These are phyloP conservation scores for Diospyros lotus DNA, from an alignment of 148 eudicot species.

Conservation along the genomic window DNA sequence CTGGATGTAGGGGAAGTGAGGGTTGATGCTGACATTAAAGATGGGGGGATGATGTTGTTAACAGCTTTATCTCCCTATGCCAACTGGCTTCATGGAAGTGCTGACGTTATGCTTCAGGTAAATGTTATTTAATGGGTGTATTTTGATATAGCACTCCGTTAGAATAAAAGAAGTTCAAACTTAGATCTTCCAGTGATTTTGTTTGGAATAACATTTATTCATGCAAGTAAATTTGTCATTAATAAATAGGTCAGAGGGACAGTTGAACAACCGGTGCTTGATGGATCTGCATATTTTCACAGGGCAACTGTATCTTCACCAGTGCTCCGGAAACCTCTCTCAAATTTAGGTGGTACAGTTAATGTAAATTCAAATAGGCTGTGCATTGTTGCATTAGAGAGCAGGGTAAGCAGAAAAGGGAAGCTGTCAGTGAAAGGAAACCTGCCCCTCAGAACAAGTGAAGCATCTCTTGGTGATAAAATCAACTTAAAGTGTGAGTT, in stretches of 20 bases:
- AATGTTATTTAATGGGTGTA: constrained; percentile 3
- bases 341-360: constrained; percentile 90
- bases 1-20: constrained; percentile 97
- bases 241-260: constrained; percentile 89
- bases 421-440: constrained; percentile 85
- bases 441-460: constrained; percentile 72
- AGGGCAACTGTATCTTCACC: constrained; percentile 98
- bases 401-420: constrained; percentile 94
- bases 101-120: constrained; percentile 97
- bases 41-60: constrained; percentile 97
- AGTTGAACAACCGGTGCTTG: constrained; percentile 96
- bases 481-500: constrained; percentile 94
- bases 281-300: constrained; percentile 96
- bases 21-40: constrained; percentile 99
- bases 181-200: background rate
- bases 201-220: constrained; percentile 1
- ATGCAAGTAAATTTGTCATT: constrained; percentile 19
- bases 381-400: constrained; percentile 78
- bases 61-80: constrained; percentile 97
- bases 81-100: constrained; percentile 93
- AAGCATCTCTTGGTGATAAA: constrained; percentile 83
- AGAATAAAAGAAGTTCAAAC: background rate
- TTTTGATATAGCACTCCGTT: background rate
- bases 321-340: constrained; percentile 83
- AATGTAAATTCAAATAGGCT: constrained; percentile 85